Percentiles rank a stretch among this genome's conserved stretches.
These are phyloP conservation scores for Solanum ossicruentum DNA, from an alignment of 257 asterid genomes.

Conservation along the genomic window DNA sequence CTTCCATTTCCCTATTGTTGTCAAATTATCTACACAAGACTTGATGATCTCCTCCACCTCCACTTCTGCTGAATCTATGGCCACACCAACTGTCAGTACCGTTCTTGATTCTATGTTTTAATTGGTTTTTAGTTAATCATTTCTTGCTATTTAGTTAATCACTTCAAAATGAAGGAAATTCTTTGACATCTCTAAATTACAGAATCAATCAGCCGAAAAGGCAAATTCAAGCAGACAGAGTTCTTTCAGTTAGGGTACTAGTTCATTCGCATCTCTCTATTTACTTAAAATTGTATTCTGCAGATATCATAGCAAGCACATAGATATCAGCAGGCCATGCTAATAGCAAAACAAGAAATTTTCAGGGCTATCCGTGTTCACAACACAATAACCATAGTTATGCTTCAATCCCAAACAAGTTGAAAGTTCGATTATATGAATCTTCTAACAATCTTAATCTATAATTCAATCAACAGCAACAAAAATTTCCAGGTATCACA, in stretches of 20 bases:
- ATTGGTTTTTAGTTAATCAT: neutral
- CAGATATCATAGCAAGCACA: neutral
- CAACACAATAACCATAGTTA: neutral
- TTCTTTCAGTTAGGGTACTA: constrained; percentile 38
- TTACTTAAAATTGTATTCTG: neutral
- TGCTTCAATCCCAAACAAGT: neutral
- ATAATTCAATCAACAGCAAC: too few relatives aligned
- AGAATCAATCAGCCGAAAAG: constrained; percentile 43
- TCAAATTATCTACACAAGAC: neutral
- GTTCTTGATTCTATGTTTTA: neutral
- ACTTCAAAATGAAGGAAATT: constrained; percentile 24
- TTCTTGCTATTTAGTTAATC: neutral
- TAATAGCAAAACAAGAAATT: too few relatives aligned
- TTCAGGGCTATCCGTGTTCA: neutral
- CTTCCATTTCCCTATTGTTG: neutral
- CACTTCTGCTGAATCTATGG: neutral
- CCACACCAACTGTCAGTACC: constrained; percentile 1
- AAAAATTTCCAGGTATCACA: too few relatives aligned
- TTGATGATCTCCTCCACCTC: neutral
- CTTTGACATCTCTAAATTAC: constrained; percentile 15
- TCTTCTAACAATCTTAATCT: neutral
- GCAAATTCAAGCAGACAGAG: constrained; percentile 59
- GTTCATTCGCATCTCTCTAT: neutral
- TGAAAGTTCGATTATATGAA: neutral
- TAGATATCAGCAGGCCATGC: too few relatives aligned